These are phyloP conservation scores for Hawksworthiomyces lignivorus DNA, from an alignment of 2,329 filamentous ascomycete genomes.

Conservation along the genomic window DNA sequence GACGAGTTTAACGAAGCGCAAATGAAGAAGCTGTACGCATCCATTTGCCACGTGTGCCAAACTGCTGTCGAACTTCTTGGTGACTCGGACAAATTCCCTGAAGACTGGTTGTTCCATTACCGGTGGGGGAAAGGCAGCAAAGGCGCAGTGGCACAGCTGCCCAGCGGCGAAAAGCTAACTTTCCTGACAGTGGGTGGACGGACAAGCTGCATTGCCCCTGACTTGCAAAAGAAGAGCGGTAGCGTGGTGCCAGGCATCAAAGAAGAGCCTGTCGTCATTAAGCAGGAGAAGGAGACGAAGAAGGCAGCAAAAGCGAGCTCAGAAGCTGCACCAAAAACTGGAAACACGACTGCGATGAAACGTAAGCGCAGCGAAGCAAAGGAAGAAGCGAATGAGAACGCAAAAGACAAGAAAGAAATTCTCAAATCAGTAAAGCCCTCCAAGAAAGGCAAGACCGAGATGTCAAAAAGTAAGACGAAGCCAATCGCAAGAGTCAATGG, in stretches of 20 bases:
- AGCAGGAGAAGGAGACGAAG: slow-evolving; percentile 20
- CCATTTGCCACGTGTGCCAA: slow-evolving; percentile 71
- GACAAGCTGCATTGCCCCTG: slow-evolving; percentile 83
- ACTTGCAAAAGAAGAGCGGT: slow-evolving; percentile 72
- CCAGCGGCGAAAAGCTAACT: slow-evolving; percentile 76
- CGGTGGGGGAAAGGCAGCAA: slow-evolving; percentile 88
- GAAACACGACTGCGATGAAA: slow-evolving; percentile 11
- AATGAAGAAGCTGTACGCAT: slow-evolving; percentile 61
- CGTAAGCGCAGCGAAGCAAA: slow-evolving; percentile 5
- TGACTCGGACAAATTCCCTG: slow-evolving; percentile 77
- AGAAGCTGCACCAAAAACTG: slow-evolving; percentile 3
- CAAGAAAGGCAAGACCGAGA: slow-evolving; percentile 10
- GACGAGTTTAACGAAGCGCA: slow-evolving; percentile 69
- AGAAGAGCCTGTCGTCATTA: slow-evolving; percentile 28
- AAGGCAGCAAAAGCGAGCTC: slow-evolving; percentile 18
- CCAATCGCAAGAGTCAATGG: no score
- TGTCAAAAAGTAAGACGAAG: background rate
- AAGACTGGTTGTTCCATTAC: slow-evolving; percentile 81
- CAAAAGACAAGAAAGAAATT: no score
- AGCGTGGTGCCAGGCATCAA: slow-evolving; percentile 34
- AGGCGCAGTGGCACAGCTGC: slow-evolving; percentile 55
- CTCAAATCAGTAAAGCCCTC: no score
- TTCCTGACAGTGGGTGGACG: slow-evolving; percentile 86
- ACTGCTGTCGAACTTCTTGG: slow-evolving; percentile 70
- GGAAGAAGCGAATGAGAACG: slow-evolving; percentile 1